Percentiles rank a stretch among this genome's conserved stretches.
phyloP scores from a whole-genome alignment of 192 early-diverging fungal genomes.

The Piromyces finnis region DNA sequence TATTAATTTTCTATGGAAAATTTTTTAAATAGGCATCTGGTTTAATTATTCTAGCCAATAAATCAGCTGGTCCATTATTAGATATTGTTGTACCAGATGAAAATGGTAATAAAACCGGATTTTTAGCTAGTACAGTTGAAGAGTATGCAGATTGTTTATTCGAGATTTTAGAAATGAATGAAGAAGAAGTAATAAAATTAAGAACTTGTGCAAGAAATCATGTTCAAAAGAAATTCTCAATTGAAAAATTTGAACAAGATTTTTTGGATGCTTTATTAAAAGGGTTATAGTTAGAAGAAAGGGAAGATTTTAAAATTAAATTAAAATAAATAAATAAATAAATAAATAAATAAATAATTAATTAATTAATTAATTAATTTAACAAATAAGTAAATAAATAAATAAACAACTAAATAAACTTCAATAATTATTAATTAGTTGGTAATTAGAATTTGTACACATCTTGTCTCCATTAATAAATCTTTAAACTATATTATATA shows the following conservation, averaged over 20 bases:
- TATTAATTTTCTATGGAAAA: no score
- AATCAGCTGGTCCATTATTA: conserved; percentile 70
- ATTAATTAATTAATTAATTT: no score
- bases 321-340: no score
- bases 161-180: conserved; percentile 17
- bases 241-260: conserved; percentile 22
- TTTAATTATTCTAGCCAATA: conserved; percentile 57
- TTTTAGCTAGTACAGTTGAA: conserved; percentile 33
- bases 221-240: conserved; percentile 54
- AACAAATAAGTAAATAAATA: no score
- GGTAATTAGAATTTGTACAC: no score
- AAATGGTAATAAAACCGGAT: conserved; percentile 10
- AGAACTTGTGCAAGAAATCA: conserved; percentile 35
- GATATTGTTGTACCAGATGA: conserved; percentile 51
- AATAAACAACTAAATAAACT: no score
- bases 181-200: conserved; percentile 19
- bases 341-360: no score
- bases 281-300: no score
- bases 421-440: no score
- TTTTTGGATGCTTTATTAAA: conserved; percentile 2
- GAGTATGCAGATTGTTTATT: conserved; percentile 47
- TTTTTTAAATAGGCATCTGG: conserved; percentile 48
- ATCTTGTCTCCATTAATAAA: no score
- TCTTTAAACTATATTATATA: no score
- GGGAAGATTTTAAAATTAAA: no score